phyloP scores from a whole-genome alignment of 2,329 filamentous ascomycete species.

The Colletotrichum gigasporum region DNA sequence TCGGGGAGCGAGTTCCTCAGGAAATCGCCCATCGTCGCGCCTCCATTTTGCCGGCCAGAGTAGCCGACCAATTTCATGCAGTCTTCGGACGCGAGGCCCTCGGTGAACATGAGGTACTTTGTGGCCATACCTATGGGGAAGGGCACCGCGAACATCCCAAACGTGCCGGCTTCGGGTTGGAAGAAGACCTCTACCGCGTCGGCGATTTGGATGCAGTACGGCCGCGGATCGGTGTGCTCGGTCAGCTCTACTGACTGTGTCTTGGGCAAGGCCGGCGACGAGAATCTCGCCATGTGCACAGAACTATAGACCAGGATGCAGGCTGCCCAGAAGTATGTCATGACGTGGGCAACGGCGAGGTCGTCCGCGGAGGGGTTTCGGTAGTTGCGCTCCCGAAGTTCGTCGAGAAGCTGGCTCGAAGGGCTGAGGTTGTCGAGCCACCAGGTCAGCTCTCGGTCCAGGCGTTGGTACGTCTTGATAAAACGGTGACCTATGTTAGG shows the following conservation, averaged over 20 bases:
- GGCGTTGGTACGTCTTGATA: not conserved
- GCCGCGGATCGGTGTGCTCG: not conserved
- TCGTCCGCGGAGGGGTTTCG: slow-evolving; percentile 7
- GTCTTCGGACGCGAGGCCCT: not conserved
- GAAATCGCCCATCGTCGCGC: not conserved
- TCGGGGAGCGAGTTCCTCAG: not conserved
- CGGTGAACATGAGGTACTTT: slow-evolving; percentile 16
- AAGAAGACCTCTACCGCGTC: slow-evolving; percentile 26
- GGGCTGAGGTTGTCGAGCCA: slow-evolving; percentile 15
- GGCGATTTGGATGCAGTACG: slow-evolving; percentile 20
- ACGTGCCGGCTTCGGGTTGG: slow-evolving; percentile 5
- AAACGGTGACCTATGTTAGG: not conserved
- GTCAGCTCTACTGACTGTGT: not conserved
- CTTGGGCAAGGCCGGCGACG: not conserved
- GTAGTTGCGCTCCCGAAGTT: not conserved
- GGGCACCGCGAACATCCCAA: slow-evolving; percentile 12
- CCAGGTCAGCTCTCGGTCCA: not conserved
- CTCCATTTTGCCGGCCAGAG: not conserved
- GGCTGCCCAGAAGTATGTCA: slow-evolving; percentile 15
- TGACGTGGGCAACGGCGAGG: slow-evolving; percentile 8
- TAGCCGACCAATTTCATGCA: not conserved
- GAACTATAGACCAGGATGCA: slow-evolving; percentile 21
- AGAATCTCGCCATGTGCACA: no score
- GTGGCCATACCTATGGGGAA: slow-evolving; percentile 23
- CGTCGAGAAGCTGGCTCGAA: not conserved